Base-by-base conservation (phyloP, 306 rosid genomes). In the Arachis hypogaea region DNA sequence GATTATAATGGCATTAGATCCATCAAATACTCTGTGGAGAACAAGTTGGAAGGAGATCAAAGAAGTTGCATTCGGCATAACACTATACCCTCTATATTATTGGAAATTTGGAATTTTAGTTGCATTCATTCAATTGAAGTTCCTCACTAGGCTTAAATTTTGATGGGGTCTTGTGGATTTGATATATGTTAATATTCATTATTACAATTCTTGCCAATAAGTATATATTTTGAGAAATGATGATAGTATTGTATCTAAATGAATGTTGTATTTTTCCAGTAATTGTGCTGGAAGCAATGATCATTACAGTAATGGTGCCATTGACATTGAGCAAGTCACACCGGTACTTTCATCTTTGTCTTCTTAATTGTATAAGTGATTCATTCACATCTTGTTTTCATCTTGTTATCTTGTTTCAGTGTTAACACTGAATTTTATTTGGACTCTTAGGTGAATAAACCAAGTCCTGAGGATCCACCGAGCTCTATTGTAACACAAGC, bases 281-380 rank as follows among this genome's bases (percentile, higher is more conserved):
- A 49, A 33, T 45, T 16, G 52, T 64, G 77, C 78, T 5, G 84
- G 75, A 43, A 71, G 62, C 11, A 56, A 80, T 49, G 60, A 68
- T 57, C 29, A 47, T 44, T 67, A 12, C 50, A 60, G 29, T 64
- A 66, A 33, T 7, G 66, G 9, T 63, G 63, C 44, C 33, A 29
- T 58, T 56, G 74, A 11, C 62, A 29, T 52, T 56, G 74, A 14
- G 61, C 46, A 33, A 14, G 33, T 45, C 64, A 38, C 75, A 54
- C 8, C 44, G 90, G 92, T 85, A 87, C 57, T 69, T 18, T 42
- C 40, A 66, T 46, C 79, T 63, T 22, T 33, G 40, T 33, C 66
- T 45, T 58, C 36, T 60, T 16, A 43, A 12, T 49, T 75, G 11
- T 50, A 68, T 44, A 57, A 22, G 33, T 50, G 50, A 62, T 63